Evolutionary conservation across 176 grass and related monocot genomes (phyloP).

Genomic region (Eremochloa ophiuroides): DNA sequence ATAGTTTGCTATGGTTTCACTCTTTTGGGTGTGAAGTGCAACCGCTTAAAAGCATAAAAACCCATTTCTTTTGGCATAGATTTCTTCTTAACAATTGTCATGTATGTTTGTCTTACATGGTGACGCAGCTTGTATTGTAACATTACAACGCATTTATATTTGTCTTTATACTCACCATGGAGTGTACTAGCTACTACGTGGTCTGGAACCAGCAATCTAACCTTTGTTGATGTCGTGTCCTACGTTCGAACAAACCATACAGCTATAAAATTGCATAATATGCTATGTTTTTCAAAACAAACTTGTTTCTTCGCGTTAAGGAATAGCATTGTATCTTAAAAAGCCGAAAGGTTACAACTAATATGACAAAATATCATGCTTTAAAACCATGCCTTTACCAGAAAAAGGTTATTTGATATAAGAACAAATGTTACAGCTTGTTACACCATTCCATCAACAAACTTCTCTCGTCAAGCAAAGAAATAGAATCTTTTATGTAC

Average conservation of each 20-base stretch:
- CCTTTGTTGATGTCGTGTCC: too few species aligned
- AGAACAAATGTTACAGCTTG: slow-evolving; percentile 12
- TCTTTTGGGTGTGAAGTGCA: too few species aligned
- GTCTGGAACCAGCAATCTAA: not conserved
- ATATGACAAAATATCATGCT: not conserved
- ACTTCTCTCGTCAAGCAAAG: not conserved
- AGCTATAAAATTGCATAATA: not conserved
- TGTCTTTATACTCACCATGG: not conserved
- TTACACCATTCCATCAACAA: too few species aligned
- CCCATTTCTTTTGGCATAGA: too few species aligned
- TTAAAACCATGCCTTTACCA: not conserved
- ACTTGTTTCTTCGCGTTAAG: not conserved
- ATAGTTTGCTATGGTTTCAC: too few species aligned
- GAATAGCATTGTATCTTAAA: too few species aligned
- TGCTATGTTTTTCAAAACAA: not conserved
- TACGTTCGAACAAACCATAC: not conserved
- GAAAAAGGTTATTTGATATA: not conserved
- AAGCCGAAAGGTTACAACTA: too few species aligned
- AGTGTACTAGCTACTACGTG: not conserved
- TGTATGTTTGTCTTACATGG: too few species aligned
- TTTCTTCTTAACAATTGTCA: too few species aligned
- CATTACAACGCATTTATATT: too few species aligned
- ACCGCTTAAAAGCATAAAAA: too few species aligned
- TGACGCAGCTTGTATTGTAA: too few species aligned
- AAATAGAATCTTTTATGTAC: not conserved